These are phyloP conservation scores for Penicillium sp. DNA, from an alignment of 2,329 filamentous ascomycete species.

Conservation along the genomic window DNA sequence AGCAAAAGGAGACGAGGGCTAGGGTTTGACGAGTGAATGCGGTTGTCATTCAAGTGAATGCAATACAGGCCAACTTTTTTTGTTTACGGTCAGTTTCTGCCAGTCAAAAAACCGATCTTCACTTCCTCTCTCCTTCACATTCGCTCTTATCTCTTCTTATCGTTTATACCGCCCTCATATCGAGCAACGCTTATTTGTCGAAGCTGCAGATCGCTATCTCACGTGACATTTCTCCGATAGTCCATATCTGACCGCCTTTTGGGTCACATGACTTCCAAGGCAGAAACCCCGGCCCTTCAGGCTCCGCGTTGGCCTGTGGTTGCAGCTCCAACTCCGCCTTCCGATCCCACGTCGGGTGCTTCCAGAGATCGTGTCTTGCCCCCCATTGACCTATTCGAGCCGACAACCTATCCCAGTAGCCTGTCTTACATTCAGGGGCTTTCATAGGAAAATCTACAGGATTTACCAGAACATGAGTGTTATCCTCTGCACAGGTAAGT, in stretches of 20 bases:
- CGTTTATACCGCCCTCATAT: not conserved
- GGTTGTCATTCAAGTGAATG: not conserved
- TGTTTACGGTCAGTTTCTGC: not conserved
- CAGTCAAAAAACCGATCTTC: not conserved
- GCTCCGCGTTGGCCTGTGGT: not conserved
- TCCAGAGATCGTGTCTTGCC: not conserved
- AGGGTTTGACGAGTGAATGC: not conserved
- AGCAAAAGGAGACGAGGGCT: not conserved
- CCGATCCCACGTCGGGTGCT: not conserved
- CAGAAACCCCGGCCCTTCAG: not conserved
- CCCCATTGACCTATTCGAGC: not conserved
- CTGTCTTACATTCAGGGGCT: not conserved
- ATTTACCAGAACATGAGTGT: conserved; percentile 58
- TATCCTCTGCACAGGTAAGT: conserved; percentile 65
- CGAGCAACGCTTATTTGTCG: not conserved
- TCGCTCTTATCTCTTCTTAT: not conserved
- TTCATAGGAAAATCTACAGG: not conserved
- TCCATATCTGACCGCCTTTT: not conserved
- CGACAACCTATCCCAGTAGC: not conserved
- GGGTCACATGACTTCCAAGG: not conserved
- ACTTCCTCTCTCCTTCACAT: not conserved
- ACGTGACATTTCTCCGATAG: not conserved
- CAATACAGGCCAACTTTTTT: not conserved
- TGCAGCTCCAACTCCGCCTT: not conserved
- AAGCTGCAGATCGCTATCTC: not conserved